A percentile compares a stretch with the other conserved stretches of the same genome.
These are phyloP conservation scores for Corymbia calophylla DNA, from an alignment of 441 rosid genomes.

Conservation along the genomic window DNA sequence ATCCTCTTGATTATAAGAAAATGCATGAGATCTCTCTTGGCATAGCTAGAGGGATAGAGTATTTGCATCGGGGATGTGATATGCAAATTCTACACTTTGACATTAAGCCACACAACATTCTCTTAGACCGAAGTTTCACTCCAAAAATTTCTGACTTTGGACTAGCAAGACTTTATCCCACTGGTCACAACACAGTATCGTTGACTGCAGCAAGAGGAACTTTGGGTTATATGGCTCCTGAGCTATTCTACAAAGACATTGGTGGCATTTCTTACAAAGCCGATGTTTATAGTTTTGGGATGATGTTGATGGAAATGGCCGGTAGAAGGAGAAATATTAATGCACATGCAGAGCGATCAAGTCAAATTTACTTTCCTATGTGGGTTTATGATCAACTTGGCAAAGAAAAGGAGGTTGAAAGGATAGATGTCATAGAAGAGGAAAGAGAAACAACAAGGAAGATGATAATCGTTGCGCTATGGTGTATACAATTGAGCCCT, in stretches of 20 bases:
- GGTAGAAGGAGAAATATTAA: not conserved
- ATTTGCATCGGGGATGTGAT: not conserved
- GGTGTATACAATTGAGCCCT: not conserved
- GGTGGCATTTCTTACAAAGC: not conserved
- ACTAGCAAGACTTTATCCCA: not conserved
- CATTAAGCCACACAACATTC: not conserved
- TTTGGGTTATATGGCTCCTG: not conserved
- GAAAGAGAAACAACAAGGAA: not conserved
- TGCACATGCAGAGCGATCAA: not conserved
- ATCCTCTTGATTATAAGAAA: not conserved
- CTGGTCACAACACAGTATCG: rapidly evolving
- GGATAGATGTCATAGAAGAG: not conserved
- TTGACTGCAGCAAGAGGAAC: not conserved
- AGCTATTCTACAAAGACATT: not conserved
- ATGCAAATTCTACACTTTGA: not conserved
- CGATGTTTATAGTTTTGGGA: not conserved
- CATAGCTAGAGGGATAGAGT: not conserved
- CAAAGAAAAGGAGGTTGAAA: not conserved
- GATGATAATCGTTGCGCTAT: not conserved
- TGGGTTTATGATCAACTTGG: not conserved
- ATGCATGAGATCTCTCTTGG: not conserved
- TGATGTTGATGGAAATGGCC: not conserved
- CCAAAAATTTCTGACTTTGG: not conserved
- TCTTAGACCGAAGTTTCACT: not conserved
- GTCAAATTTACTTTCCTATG: not conserved